Conservation (phyloP, 2,329 filamentous ascomycete genomes). For the Lachnellula arida region DNA sequence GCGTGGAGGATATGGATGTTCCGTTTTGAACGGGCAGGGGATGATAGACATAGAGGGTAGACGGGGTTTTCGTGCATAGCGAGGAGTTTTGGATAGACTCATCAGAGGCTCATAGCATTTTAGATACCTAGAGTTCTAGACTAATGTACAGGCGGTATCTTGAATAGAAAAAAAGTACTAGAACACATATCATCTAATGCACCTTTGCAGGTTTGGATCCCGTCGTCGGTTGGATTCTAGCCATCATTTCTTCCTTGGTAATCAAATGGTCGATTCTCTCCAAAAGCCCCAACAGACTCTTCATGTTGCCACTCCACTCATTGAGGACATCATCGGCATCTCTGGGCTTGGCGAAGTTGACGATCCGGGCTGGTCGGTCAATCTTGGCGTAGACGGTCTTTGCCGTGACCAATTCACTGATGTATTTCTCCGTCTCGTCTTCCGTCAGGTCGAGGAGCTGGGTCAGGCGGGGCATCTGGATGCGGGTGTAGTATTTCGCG, state of each 20-base stretch:
- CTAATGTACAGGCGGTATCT: slow-evolving; percentile 32
- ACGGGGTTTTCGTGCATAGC: slow-evolving; percentile 11
- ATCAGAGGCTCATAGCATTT: slow-evolving; percentile 15
- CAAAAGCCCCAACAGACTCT: slow-evolving; percentile 76
- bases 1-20: slow-evolving; percentile 63
- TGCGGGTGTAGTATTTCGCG: slow-evolving; percentile 97
- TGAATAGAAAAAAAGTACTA: slow-evolving; percentile 13
- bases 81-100: slow-evolving; percentile 18
- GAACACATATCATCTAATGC: slow-evolving; percentile 24
- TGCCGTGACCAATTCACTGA: slow-evolving; percentile 91
- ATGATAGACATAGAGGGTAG: background rate
- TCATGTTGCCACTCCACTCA: slow-evolving; percentile 99
- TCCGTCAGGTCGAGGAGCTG: slow-evolving; percentile 87
- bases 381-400: slow-evolving; percentile 99
- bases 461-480: slow-evolving; percentile 85
- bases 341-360: slow-evolving; percentile 90
- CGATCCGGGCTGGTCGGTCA: slow-evolving; percentile 84
- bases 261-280: slow-evolving; percentile 97
- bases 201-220: slow-evolving; percentile 35
- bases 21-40: slow-evolving; percentile 45
- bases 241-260: slow-evolving; percentile 99
- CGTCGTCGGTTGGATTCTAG: slow-evolving; percentile 71
- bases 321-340: slow-evolving; percentile 96
- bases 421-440: slow-evolving; percentile 98
- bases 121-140: slow-evolving; percentile 31